Evolutionary conservation across 352 stramenopile genomes (phyloP), one percentile per base, ranked within the genome.

Genomic region (Aphanomyces astaci): DNA sequence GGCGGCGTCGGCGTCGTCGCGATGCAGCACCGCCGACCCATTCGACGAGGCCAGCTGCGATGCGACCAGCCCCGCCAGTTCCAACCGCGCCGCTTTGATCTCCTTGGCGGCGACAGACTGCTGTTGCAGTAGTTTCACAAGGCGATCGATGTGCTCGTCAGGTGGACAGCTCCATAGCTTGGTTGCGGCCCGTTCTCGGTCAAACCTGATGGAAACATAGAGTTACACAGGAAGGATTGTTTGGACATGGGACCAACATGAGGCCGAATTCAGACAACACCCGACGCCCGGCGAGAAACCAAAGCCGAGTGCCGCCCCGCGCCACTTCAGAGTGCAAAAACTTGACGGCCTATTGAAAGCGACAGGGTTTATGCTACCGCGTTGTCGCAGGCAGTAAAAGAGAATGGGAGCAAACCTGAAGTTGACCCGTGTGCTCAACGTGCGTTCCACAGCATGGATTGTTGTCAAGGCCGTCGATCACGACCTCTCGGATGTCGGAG

Each of bases 391-490:
- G n/a, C n/a, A n/a, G n/a, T n/a, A n/a, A 54, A 40, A 22, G 27
- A 10, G 28, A 17, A 5, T 40, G 13, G 22, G 17, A 17, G 64
- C 57, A n/a, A 39, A 73, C 74, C 71, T 84, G 86, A 31, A 96
- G 64, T 43, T 94, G 80, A 17, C 78, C 72, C 9, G 87, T 53
- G 54, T 78, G 88, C 53, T 86, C 72, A 10, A 96, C 87, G 72
- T 96, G 88, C 13, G 88, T 96, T 39, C 88, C 88, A 60, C 88
- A 95, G 78, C 88, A 96, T 30, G 88, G 85, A 71, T 96, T 96
- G 39, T 73, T 68, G 72, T 96, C 88, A 19, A 96, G 32, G 9
- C 80, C 84, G 48, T 88, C 83, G 49, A 96, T 95, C 19, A 76
- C 75, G n/a, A 96, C 80, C 52, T 96, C 75, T 62, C 88, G 86